These are phyloP conservation scores for Cercospora sesami DNA, from an alignment of 2,329 filamentous ascomycete genomes.

Conservation along the genomic window DNA sequence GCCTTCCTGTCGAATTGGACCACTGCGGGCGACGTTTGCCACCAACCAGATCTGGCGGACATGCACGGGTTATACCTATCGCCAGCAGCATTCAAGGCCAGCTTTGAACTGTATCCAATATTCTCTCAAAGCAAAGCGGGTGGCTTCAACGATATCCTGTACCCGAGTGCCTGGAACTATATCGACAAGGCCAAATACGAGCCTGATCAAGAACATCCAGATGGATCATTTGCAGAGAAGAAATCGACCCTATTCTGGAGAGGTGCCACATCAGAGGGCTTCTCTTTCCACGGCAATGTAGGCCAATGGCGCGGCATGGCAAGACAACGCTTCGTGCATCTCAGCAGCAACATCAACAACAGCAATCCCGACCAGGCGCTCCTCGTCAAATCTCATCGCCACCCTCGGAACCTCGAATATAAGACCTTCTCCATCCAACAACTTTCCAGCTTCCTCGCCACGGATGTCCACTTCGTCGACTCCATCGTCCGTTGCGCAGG, in stretches of 20 bases:
- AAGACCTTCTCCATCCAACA: slow-evolving; percentile 54
- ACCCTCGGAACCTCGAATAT: slow-evolving; percentile 53
- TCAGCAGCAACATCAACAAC: slow-evolving; percentile 61
- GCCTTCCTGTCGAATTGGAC: slow-evolving; percentile 68
- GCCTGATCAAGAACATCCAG: slow-evolving; percentile 54
- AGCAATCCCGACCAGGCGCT: slow-evolving; percentile 53
- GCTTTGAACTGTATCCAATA: slow-evolving; percentile 67
- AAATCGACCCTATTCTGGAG: slow-evolving; percentile 71
- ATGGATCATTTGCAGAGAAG: slow-evolving; percentile 61
- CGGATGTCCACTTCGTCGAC: slow-evolving; percentile 62
- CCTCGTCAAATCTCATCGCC: slow-evolving; percentile 50
- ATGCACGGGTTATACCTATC: slow-evolving; percentile 73
- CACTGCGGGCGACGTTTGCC: slow-evolving; percentile 66
- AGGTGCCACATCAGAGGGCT: slow-evolving; percentile 62
- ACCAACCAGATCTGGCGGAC: slow-evolving; percentile 72
- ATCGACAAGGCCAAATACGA: slow-evolving; percentile 57
- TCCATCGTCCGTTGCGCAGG: slow-evolving; percentile 58
- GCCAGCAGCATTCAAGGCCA: slow-evolving; percentile 61
- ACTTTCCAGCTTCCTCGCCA: slow-evolving; percentile 56
- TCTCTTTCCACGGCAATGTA: slow-evolving; percentile 43
- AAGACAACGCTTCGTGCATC: slow-evolving; percentile 70
- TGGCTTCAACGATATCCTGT: slow-evolving; percentile 74
- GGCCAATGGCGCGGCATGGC: slow-evolving; percentile 67
- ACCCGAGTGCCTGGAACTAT: slow-evolving; percentile 64
- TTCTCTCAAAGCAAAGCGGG: slow-evolving; percentile 74